Evolutionary conservation across 768 basidiomycete species (phyloP), one percentile per base, ranked within the genome.

Genomic region (Suillus decipiens): DNA sequence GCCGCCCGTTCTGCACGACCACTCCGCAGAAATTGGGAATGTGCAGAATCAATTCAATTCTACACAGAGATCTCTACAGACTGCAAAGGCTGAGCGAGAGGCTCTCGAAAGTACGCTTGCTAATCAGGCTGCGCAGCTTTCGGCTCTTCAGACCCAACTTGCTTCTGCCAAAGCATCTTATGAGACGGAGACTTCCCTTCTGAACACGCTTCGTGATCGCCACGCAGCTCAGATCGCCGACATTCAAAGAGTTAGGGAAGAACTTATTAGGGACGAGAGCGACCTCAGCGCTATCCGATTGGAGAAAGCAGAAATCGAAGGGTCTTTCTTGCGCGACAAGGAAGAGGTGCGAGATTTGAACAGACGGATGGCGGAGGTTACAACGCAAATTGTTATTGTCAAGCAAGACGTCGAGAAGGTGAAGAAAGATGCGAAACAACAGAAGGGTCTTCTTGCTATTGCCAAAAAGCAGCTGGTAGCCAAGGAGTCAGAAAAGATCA

Each of bases 401-500:
- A 95, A 91, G 74, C 79, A 77, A 12, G 88, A 92, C 64, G 79
- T 95, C 24, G 97, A 99, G 75, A 95, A 92, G 78, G 74, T 84
- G 45, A 95, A 88, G 80, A 99, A 93, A 77, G 96, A 98, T 59
- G 94, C 92, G 2, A 90, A 96, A 74, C 94, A 97, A 72, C 96
- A 98, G 79, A 98, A 94, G 74, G 97, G 97, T 11, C 81, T 96
- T 66, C 82, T 96, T 28, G 95, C 95, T 5, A 96, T 99, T 72
- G 92, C 93, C 6, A 90, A 89, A 79, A 99, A 99, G 75, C 97
- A 99, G 78, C 79, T 99, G 33, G 84, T 84, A 31, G 86, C 90
- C 5, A 90, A 93, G 65, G 96, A 99, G 73, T 80, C 83, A 0
- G 92, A 93, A 69, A 86, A 84, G 61, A 84, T 82, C 15, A 91